Evolutionary conservation across 805 yeast genomes (phyloP), one percentile per base, ranked within the genome.

Genomic region (Zygosaccharomyces kombuchaensis): DNA sequence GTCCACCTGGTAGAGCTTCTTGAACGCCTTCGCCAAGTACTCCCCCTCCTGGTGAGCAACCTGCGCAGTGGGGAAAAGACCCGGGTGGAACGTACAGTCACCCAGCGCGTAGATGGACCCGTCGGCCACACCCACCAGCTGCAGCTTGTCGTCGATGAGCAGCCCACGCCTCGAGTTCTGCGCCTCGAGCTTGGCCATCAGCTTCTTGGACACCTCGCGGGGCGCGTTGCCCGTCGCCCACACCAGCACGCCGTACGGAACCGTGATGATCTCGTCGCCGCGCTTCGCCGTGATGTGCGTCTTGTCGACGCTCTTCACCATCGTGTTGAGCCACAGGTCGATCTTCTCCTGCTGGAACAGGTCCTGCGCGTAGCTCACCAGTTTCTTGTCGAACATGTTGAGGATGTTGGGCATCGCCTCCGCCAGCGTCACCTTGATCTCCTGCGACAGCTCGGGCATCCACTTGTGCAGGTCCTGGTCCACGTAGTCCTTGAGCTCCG

Each of bases 221-320:
- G 88, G 89, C 45, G 90, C 89, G 68, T 90, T 89, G 71, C 98
- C 98, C 51, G 96, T 90, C 48, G 97, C 97, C 98, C 98, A 90
- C 52, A 90, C 95, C 56, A 90, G 76, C 58, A 88, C 75, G 63
- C 98, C 98, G 65, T 90, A 90, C 40, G 96, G 96, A 60, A 90
- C 74, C 40, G 77, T 82, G 17, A 95, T 96, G 54, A 82, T 82
- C 32, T 79, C 76, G 31, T 74, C 69, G 56, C 85, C 86, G 46
- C 74, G 79, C 59, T 77, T 78, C 31, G 91, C 95, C 56, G 76
- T 73, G 56, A 90, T 87, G 43, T 73, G 71, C 58, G 77, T 80
- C 52, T 75, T 80, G 60, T 82, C 84, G 51, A 91, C 96, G 62
- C 81, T 78, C 70, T 87, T 86, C 51, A 91, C 93, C 86, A 86